phyloP scores from a whole-genome alignment of 2,329 filamentous ascomycete species.

The Trichoderma sp. region DNA sequence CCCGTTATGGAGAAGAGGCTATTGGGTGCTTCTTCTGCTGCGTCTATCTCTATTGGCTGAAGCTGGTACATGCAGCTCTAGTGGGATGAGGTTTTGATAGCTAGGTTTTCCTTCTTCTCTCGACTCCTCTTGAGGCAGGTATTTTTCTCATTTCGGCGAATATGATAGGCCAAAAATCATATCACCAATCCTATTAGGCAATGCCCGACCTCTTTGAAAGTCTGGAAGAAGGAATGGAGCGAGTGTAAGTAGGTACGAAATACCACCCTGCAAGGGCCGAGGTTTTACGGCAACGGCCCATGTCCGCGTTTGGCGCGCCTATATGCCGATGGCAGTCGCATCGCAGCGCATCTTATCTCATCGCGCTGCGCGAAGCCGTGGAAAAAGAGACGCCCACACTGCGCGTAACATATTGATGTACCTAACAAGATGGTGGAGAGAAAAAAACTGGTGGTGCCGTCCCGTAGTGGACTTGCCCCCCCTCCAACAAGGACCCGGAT shows the following conservation, averaged over 20 bases:
- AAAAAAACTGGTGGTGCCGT: neutral
- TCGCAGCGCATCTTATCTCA: neutral
- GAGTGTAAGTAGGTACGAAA: neutral
- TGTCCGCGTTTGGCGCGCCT: constrained; percentile 24
- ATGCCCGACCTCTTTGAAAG: neutral
- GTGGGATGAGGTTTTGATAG: neutral
- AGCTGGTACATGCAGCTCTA: neutral
- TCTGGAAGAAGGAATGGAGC: neutral
- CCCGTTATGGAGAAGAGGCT: neutral
- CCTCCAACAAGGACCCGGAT: neutral
- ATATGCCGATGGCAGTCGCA: neutral
- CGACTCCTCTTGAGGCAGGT: no score
- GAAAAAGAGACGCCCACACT: neutral
- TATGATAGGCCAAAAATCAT: no score
- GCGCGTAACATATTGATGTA: neutral
- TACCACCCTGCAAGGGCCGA: neutral
- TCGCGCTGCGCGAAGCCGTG: neutral
- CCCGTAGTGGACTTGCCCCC: neutral
- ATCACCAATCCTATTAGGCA: no score
- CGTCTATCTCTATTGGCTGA: neutral
- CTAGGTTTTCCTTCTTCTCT: neutral
- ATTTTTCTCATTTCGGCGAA: no score
- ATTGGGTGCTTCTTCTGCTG: neutral
- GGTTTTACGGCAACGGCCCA: no score
- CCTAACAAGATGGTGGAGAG: neutral